Base-by-base conservation (phyloP, 495 filamentous ascomycete genomes). In the Pseudevernia furfuracea region DNA sequence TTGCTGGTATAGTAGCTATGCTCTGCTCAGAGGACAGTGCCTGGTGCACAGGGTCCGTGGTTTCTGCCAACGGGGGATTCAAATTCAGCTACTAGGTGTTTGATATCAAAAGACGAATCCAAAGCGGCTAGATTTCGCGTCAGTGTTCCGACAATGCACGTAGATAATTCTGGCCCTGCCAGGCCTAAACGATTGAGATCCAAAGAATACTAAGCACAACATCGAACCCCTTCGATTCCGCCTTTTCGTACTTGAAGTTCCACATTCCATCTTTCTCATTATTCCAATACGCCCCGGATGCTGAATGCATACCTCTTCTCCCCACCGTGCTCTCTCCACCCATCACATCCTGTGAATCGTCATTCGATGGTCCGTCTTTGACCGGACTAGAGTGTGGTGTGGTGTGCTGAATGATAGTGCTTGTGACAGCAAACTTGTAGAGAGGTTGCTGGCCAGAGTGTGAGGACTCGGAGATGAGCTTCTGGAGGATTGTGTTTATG, bases 241-340 rank as follows among this genome's bases (percentile, higher is more conserved):
- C 88, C 61, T 84, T 90, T 69, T 92, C 89, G 73, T 89, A 96
- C 79, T 98, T 97, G 80, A 86, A 95, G 72, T 86, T 96, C 91
- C 91, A 98, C 89, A 95, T 96, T 60, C 94, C 94, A 71, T 98
- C 94, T 63, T 86, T 90, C 80, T 95, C 92, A 71, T 94, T 91
- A 73, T 97, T 93, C 94, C 94, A 98, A 80, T 89, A 98, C 3
- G 92, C 95, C 48, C 90, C 94, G 1, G 88, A 90, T 21, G 94
- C 94, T 66, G 86, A 90, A 80, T 98, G 94, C 94, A 98, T 96
- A 49, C 94, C 94, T 59, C 93, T 84, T 65, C 32, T 71, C 72
- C 64, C 67, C 67, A 57, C 73, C 73, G 19, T 38, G 34, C 61
- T 37, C 36, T 30, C 48, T n/a, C n/a, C 60, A 15, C 60, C 55